These are phyloP conservation scores for Acer yangbiense DNA, from an alignment of 345 rosid species.

Conservation along the genomic window DNA sequence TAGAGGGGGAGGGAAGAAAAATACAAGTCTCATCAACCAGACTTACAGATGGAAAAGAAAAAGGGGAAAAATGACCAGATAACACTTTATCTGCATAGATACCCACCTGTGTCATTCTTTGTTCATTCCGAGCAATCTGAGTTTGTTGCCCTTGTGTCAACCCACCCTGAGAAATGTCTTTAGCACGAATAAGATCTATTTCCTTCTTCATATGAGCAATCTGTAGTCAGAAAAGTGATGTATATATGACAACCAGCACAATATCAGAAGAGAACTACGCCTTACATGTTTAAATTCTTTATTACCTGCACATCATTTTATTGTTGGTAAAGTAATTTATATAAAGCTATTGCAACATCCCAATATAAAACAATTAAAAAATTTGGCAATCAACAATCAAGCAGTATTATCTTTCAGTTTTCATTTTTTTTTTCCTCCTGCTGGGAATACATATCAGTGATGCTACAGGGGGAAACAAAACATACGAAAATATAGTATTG, in stretches of 20 bases:
- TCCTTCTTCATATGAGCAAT: conserved; percentile 97
- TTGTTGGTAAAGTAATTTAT: neutral
- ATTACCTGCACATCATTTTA: neutral
- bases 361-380: neutral
- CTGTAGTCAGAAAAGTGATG: conserved; percentile 34
- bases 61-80: neutral
- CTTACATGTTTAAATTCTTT: neutral
- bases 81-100: neutral
- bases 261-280: neutral
- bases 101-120: conserved; percentile 77
- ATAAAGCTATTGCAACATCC: conserved; percentile 1
- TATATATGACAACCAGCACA: conserved; percentile 9
- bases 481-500: too few species aligned
- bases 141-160: conserved; percentile 98
- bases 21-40: conserved; percentile 2
- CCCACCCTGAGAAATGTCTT: conserved; percentile 97
- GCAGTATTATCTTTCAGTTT: neutral
- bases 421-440: neutral
- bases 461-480: too few species aligned
- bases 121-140: conserved; percentile 97
- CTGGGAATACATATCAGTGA: too few species aligned
- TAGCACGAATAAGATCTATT: conserved; percentile 88
- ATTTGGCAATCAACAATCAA: neutral
- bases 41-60: neutral
- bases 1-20: neutral